Base-by-base conservation (phyloP, 2,329 filamentous ascomycete species). In the Xylaria sp. region DNA sequence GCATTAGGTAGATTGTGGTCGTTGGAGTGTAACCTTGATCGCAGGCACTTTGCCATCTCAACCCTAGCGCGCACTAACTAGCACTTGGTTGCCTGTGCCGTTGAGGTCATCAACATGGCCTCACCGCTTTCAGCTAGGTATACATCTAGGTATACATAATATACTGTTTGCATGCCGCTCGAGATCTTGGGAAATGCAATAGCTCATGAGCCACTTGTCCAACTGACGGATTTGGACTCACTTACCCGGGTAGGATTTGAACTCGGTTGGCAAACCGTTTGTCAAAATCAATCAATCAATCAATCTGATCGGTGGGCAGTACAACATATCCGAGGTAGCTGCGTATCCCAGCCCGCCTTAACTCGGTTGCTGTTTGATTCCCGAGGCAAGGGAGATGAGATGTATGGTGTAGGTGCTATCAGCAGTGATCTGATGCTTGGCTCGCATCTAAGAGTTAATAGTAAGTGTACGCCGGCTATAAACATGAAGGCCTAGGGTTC, bases 11-110 rank as follows among this genome's bases (percentile, higher is more conserved):
- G 42, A 61, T 60, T 50, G 32, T 47, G 48, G 59, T 54, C 59
- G 64, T 69, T 67, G 39, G 53, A 8, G 61, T 53, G 64, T 61
- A 60, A 63, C 58, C 54, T 56, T 55, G 63, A 55, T 59, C 48
- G 57, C 55, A 50, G 45, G 58, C 57, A 8, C 56, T 51, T 50
- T 36, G 48, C 48, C 42, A 56, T 21, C 32, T 32, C 39, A 34
- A 27, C 45, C 56, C 65, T 68, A 65, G 61, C 48, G 60, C 21
- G 48, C 53, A 51, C 58, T 34, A 57, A 32, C 63, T 27, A 57
- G 47, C 19, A 32, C 45, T 63, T 48, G 47, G 54, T 50, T 36
- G 34, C 17, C 24, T 54, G 36, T 57, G 57, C 51, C 24, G 39
- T 59, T 59, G 65, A 53, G 39, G 14, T 53, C 32, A 51, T 53